These are phyloP conservation scores for Cordyceps fumosorosea DNA, from an alignment of 2,329 filamentous ascomycete genomes.

Conservation along the genomic window DNA sequence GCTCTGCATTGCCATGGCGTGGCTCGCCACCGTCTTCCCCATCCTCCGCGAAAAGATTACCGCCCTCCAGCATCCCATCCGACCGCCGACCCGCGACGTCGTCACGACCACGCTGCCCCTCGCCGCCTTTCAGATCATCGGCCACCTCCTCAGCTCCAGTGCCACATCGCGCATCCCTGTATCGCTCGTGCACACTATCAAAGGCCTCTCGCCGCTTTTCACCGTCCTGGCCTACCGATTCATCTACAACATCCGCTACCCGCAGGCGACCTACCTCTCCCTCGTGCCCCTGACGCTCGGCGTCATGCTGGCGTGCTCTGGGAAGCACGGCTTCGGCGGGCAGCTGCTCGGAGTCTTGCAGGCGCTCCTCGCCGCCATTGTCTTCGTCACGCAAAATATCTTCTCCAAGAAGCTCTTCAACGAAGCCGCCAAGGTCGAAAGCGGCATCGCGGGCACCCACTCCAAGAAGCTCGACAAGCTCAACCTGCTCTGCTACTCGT, in stretches of 20 bases:
- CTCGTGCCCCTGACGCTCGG: slow-evolving; percentile 85
- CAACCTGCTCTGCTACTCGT: slow-evolving; percentile 95
- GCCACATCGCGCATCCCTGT: slow-evolving; percentile 94
- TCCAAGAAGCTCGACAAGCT: slow-evolving; percentile 89
- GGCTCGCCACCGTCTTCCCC: slow-evolving; percentile 67
- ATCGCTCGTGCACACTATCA: slow-evolving; percentile 96
- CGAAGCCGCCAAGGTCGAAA: slow-evolving; percentile 78
- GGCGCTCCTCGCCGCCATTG: slow-evolving; percentile 80
- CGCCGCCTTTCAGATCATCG: slow-evolving; percentile 85
- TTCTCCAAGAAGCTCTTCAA: slow-evolving; percentile 98
- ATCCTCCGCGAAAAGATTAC: slow-evolving; percentile 64
- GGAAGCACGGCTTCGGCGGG: slow-evolving; percentile 67
- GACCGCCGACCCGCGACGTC: slow-evolving; percentile 71
- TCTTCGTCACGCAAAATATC: slow-evolving; percentile 98
- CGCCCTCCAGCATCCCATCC: slow-evolving; percentile 76
- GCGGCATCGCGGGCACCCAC: slow-evolving; percentile 56
- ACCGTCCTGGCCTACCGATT: slow-evolving; percentile 90
- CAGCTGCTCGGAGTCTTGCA: slow-evolving; percentile 87
- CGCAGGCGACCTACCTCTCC: slow-evolving; percentile 77
- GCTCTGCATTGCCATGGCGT: slow-evolving; percentile 76
- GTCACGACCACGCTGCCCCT: slow-evolving; percentile 84
- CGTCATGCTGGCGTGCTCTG: slow-evolving; percentile 94
- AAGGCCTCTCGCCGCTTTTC: slow-evolving; percentile 90
- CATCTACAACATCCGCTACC: slow-evolving; percentile 84
- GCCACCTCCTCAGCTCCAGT: slow-evolving; percentile 88